Conservation (phyloP, 768 basidiomycete genomes). For the Hygrophorus pudorinus region DNA sequence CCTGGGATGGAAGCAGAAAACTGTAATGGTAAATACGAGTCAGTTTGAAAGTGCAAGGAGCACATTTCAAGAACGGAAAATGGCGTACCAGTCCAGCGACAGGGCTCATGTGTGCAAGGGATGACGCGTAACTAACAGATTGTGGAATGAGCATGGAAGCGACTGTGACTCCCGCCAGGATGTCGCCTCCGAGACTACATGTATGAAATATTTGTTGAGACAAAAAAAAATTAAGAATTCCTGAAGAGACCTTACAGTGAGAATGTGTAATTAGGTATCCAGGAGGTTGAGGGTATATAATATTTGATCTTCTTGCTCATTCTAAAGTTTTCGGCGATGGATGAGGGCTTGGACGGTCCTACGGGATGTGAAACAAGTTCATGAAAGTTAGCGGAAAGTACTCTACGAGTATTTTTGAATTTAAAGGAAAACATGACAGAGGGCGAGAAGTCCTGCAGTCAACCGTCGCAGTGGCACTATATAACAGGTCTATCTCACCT, state of each 20-base stretch:
- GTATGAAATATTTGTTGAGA: neutral
- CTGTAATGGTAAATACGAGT: conserved; percentile 26
- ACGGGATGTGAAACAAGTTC: too few relatives aligned
- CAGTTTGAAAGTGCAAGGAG: neutral
- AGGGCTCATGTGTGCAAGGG: conserved; percentile 77
- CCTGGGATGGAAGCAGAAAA: conserved; percentile 82
- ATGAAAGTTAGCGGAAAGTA: too few relatives aligned
- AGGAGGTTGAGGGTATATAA: conserved; percentile 67
- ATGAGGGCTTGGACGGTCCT: neutral
- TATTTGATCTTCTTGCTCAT: conserved; percentile 48
- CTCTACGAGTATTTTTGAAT: too few relatives aligned
- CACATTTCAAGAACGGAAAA: neutral
- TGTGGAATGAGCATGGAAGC: conserved; percentile 79
- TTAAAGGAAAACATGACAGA: too few relatives aligned
- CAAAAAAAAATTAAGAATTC: neutral
- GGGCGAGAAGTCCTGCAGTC: too few relatives aligned
- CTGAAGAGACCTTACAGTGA: conserved; percentile 41
- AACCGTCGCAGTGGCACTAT: too few relatives aligned
- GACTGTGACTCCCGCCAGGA: conserved; percentile 81
- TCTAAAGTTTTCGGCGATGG: conserved; percentile 18
- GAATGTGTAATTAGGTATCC: conserved; percentile 71
- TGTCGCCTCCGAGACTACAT: conserved; percentile 38
- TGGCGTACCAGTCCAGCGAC: conserved; percentile 69
- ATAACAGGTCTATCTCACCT: too few relatives aligned
- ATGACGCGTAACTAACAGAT: conserved; percentile 86